Evolutionary conservation across 805 yeast genomes (phyloP), one percentile per base, ranked within the genome.

Genomic region (Metschnikowia aberdeeniae): DNA sequence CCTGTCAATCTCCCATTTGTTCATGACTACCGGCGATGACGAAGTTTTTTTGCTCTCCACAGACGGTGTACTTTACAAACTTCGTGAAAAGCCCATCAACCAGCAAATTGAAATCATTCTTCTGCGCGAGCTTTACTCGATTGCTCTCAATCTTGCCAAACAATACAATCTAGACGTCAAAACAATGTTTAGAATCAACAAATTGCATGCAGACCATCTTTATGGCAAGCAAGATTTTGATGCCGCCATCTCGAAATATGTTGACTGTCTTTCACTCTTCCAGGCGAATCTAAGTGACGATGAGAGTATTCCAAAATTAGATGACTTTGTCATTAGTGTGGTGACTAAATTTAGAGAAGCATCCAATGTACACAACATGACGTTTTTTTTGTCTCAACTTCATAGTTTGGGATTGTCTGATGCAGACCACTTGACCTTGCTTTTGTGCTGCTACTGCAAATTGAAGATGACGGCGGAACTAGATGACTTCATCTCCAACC

Each of bases 331-430:
- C 2, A 86, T 92, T 60, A 86, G 82, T 47, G 80, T 89, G 3
- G 86, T 92, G 14, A 78, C 87, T 35, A 83, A 84, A 55, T 88
- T 84, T 61, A 82, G 85, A 51, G 95, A 84, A 48, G 83, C 89
- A 17, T 80, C 86, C 6, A 83, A 84, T 46, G 85, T 88, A 1
- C 67, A 71, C 26, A 78, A 78, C 47, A 65, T 90, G 55, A 75
- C 88, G 0, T 68, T 70, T 34, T 89, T 84, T 51, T 66, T 89
- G 29, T 81, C 80, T 60, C 76, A 76, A 10, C 68, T 89, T 51
- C 70, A 85, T 43, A 73, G 73, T 6, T 62, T 72, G 35, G 73
- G 76, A 2, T 53, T 75, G 11, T 82, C 96, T 0, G 77, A 78
- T n/a, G 73, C 79, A 27, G 95, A 89, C 58, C 97, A 92, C 61